A percentile compares a stretch with the other conserved stretches of the same genome.
phyloP scores from a whole-genome alignment of 23 red algal species.

The Pyropia yezoensis region DNA sequence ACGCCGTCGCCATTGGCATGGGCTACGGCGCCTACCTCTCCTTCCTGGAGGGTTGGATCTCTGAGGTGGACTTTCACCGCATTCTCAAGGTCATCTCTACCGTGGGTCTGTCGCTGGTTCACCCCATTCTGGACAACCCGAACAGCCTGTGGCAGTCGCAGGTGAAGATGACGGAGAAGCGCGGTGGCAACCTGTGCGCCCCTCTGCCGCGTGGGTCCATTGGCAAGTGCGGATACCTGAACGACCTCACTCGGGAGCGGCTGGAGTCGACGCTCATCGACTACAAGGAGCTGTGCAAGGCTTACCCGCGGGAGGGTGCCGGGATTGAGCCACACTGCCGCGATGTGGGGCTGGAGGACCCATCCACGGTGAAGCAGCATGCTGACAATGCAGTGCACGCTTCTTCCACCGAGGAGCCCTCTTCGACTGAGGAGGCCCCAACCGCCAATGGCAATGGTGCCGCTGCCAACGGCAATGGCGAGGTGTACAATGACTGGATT shows the following conservation, averaged over 20 bases:
- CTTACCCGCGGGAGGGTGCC: conserved; percentile 49
- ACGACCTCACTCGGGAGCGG: conserved; percentile 22
- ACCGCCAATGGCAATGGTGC: conserved; percentile 1
- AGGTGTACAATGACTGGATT: conserved; percentile 53
- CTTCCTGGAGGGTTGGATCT: conserved; percentile 45
- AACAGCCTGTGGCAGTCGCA: conserved; percentile 47
- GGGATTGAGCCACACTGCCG: conserved; percentile 50
- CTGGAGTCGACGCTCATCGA: conserved; percentile 41
- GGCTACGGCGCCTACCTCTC: conserved; percentile 57
- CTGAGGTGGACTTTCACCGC: conserved; percentile 51
- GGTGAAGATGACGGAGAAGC: conserved; percentile 67
- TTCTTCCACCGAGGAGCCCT: no score
- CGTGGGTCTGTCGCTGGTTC: conserved; percentile 41
- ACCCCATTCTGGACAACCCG: conserved; percentile 39
- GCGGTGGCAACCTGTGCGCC: conserved; percentile 62
- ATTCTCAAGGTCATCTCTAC: conserved; percentile 44
- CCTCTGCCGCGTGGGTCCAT: conserved; percentile 36
- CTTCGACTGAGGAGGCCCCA: not conserved
- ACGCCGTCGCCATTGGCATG: conserved; percentile 67
- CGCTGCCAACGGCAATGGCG: conserved; percentile 22
- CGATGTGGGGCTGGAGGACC: conserved; percentile 65
- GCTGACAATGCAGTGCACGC: conserved; percentile 39
- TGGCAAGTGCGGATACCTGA: conserved; percentile 52
- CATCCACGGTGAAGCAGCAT: conserved; percentile 65
- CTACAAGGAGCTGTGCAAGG: conserved; percentile 36